phyloP scores from a whole-genome alignment of 768 basidiomycete genomes.

The Brasilioporus rufonigricans region DNA sequence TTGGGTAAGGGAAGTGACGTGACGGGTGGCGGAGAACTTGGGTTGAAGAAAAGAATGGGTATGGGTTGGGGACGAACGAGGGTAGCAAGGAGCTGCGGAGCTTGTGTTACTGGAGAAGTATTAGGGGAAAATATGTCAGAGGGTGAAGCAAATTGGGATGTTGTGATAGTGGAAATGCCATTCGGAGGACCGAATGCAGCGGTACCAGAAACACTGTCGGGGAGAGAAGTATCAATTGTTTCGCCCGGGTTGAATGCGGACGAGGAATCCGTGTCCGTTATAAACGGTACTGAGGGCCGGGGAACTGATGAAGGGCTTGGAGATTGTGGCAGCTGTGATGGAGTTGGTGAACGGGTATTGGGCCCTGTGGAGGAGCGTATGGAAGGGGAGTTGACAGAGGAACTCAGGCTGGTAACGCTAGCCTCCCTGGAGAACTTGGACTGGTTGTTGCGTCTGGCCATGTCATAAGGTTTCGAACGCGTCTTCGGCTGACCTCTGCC shows the following conservation, averaged over 20 bases:
- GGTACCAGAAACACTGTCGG: constrained; percentile 2
- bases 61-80: constrained; percentile 40
- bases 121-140: constrained; percentile 21
- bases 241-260: constrained; percentile 8
- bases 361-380: constrained; percentile 35
- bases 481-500: constrained; percentile 51
- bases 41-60: constrained; percentile 63
- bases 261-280: constrained; percentile 4
- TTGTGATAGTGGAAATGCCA: constrained; percentile 11
- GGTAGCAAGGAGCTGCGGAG: constrained; percentile 16
- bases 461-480: constrained; percentile 72
- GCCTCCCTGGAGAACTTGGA: constrained; percentile 55
- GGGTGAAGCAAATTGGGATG: constrained; percentile 18
- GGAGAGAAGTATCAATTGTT: constrained; percentile 7
- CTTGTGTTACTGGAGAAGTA: constrained; percentile 13
- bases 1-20: constrained; percentile 58
- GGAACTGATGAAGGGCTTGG: constrained; percentile 12
- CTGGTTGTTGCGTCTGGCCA: constrained; percentile 28
- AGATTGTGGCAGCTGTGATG: constrained; percentile 20
- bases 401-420: constrained; percentile 50
- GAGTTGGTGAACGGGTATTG: constrained; percentile 31
- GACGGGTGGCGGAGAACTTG: constrained; percentile 45
- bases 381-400: constrained; percentile 45
- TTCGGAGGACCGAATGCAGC: constrained; percentile 17
- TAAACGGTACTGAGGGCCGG: constrained; percentile 3